Evolutionary conservation across 2,329 filamentous ascomycete genomes (phyloP).

Genomic region (Pseudophaeomoniella oleicola): DNA sequence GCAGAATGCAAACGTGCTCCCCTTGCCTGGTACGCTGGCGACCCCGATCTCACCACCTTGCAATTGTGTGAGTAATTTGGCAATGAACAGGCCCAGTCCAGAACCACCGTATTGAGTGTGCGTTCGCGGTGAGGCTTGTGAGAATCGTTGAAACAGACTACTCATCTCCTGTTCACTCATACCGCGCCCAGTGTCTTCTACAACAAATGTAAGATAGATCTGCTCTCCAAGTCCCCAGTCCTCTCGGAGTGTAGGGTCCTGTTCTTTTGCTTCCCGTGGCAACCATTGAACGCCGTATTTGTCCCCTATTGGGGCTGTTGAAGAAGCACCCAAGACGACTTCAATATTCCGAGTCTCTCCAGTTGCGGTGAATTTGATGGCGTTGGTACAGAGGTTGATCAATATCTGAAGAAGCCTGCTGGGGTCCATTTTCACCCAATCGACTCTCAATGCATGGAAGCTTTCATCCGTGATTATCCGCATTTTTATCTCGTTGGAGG

Average conservation of each 20-base stretch:
- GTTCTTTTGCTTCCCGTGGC: constrained; percentile 12
- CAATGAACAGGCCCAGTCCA: constrained; percentile 64
- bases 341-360: constrained; percentile 29
- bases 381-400: constrained; percentile 68
- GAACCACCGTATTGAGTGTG: constrained; percentile 67
- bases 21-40: constrained; percentile 34
- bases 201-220: constrained; percentile 55
- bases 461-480: constrained; percentile 50
- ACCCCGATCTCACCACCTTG: constrained; percentile 69
- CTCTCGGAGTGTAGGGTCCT: constrained; percentile 21
- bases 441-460: constrained; percentile 40
- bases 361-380: constrained; percentile 64
- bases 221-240: constrained; percentile 44
- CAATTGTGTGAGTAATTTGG: constrained; percentile 57
- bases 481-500: constrained; percentile 53
- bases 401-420: constrained; percentile 65
- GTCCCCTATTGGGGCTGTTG: constrained; percentile 25
- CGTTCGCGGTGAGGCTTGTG: constrained; percentile 58
- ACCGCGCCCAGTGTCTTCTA: constrained; percentile 64
- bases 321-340: constrained; percentile 37
- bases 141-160: constrained; percentile 62
- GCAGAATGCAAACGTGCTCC: constrained; percentile 43
- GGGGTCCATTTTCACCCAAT: constrained; percentile 57
- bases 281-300: constrained; percentile 21
- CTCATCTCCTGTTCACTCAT: constrained; percentile 58